phyloP scores from a whole-genome alignment of 2,329 filamentous ascomycete species.

The Cercospora beticola region DNA sequence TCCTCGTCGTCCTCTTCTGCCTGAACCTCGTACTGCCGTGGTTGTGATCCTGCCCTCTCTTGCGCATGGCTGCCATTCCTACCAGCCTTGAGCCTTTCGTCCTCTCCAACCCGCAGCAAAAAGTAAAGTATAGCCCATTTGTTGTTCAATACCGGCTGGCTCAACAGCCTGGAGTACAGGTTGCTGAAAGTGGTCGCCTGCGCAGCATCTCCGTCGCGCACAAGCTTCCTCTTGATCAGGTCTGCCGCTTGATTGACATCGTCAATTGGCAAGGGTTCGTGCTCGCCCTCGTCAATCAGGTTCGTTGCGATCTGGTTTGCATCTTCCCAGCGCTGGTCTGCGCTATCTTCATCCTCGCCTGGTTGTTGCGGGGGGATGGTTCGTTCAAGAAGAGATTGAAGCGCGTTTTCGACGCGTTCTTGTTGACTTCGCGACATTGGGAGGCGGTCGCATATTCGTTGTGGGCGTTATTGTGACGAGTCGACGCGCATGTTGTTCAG shows the following conservation, averaged over 20 bases:
- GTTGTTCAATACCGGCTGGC: slow-evolving; percentile 87
- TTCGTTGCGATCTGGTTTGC: slow-evolving; percentile 53
- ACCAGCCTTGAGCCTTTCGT: slow-evolving; percentile 4
- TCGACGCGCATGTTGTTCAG: slow-evolving; percentile 8
- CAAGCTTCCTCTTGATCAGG: slow-evolving; percentile 83
- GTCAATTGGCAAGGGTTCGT: slow-evolving; percentile 55
- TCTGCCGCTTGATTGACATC: slow-evolving; percentile 91
- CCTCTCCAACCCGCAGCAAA: slow-evolving; percentile 71
- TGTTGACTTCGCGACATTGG: slow-evolving; percentile 14
- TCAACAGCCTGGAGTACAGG: slow-evolving; percentile 82
- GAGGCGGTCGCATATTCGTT: slow-evolving; percentile 8
- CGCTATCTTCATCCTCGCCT: slow-evolving; percentile 65
- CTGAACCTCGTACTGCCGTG: slow-evolving; percentile 9
- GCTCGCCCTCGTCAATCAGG: slow-evolving; percentile 47
- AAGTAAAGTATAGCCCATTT: slow-evolving; percentile 98
- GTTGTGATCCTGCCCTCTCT: slow-evolving; percentile 10
- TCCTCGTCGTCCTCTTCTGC: slow-evolving; percentile 23
- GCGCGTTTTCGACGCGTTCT: slow-evolving; percentile 72
- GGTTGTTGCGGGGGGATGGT: slow-evolving; percentile 64
- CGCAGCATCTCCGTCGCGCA: slow-evolving; percentile 69
- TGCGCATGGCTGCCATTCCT: slow-evolving; percentile 2
- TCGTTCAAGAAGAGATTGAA: slow-evolving; percentile 74
- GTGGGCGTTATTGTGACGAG: neutral
- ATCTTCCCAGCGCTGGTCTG: slow-evolving; percentile 68
- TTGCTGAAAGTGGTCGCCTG: slow-evolving; percentile 84